phyloP scores from a whole-genome alignment of 2,329 filamentous ascomycete species.

The Cladorrhinum sp. region DNA sequence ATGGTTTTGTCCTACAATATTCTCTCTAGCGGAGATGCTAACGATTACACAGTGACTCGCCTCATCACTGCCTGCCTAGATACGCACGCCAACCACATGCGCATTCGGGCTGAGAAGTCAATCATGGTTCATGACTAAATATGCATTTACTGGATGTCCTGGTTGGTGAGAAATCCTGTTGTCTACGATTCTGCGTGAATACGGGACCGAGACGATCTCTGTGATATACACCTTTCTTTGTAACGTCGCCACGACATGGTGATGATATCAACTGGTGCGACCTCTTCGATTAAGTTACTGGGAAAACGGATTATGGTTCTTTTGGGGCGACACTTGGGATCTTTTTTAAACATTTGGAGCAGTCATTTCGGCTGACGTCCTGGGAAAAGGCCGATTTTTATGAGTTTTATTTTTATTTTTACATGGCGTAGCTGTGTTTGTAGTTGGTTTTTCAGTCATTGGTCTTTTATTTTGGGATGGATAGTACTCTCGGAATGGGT shows the following conservation, averaged over 20 bases:
- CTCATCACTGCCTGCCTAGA: slow-evolving; percentile 56
- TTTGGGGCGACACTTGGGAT: neutral
- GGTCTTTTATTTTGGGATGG: neutral
- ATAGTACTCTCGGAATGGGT: neutral
- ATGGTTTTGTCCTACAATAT: neutral
- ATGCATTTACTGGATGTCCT: too few species aligned
- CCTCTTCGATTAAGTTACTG: neutral
- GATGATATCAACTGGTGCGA: too few species aligned
- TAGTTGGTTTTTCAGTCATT: neutral
- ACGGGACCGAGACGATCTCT: too few species aligned
- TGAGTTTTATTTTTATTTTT: too few species aligned
- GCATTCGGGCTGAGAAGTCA: slow-evolving; percentile 52
- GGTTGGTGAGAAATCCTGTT: too few species aligned
- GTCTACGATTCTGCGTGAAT: neutral
- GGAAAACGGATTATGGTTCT: neutral
- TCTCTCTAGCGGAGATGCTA: slow-evolving; percentile 7
- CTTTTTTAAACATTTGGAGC: neutral
- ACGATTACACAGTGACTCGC: slow-evolving; percentile 43
- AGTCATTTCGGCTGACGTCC: neutral
- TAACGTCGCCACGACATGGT: neutral
- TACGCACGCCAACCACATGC: slow-evolving; percentile 52
- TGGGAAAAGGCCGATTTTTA: neutral
- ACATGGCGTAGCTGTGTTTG: neutral
- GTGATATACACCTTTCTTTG: too few species aligned
- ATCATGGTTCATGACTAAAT: slow-evolving; percentile 40